These are phyloP conservation scores for Beta lomatogona DNA, from an alignment of 179 eudicot genomes.

Conservation along the genomic window DNA sequence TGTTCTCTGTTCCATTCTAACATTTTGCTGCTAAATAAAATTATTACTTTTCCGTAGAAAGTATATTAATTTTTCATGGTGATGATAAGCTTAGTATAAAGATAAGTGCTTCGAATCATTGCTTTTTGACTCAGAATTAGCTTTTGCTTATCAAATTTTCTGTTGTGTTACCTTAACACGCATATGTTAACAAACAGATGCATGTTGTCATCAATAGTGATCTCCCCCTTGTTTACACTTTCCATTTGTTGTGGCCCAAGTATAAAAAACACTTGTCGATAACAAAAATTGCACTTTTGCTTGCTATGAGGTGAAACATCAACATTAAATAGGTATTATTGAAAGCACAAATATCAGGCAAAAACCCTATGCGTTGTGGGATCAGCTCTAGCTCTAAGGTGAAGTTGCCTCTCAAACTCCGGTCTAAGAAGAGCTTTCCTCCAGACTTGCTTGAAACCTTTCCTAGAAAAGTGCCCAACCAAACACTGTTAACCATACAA, in stretches of 20 bases:
- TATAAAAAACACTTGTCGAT: not conserved
- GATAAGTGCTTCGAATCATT: no score
- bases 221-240: not conserved
- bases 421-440: not conserved
- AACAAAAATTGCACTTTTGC: not conserved
- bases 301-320: not conserved
- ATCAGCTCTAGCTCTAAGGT: not conserved
- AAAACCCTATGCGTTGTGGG: not conserved
- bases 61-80: not conserved
- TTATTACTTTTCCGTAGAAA: not conserved
- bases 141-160: not conserved
- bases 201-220: not conserved
- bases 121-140: no score
- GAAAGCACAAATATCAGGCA: not conserved
- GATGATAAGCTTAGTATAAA: not conserved
- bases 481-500: not conserved
- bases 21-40: not conserved
- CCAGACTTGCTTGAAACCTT: not conserved
- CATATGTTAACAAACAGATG: not conserved
- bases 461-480: not conserved
- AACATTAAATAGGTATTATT: no score
- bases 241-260: not conserved
- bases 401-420: not conserved
- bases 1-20: no score
- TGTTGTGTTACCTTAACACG: not conserved